phyloP scores from a whole-genome alignment of 805 yeast genomes.

The Pichia scutulata region DNA sequence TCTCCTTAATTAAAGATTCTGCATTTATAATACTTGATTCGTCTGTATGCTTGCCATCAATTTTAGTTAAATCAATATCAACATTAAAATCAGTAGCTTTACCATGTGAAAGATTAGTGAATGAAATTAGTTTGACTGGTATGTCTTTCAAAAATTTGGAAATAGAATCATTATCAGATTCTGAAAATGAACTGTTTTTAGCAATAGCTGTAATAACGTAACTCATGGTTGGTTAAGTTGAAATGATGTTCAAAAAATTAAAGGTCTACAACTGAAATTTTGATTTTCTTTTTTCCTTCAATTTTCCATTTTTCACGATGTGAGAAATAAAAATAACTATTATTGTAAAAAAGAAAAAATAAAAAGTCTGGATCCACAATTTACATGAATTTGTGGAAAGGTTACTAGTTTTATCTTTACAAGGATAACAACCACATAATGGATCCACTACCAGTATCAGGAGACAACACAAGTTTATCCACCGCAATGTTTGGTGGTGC shows the following conservation, averaged over 20 bases:
- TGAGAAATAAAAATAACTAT: background rate
- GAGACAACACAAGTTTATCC: constrained; percentile 35
- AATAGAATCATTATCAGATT: constrained; percentile 17
- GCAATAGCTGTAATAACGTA: constrained; percentile 28
- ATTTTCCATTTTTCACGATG: background rate
- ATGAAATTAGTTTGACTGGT: constrained; percentile 25
- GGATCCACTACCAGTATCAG: constrained; percentile 20
- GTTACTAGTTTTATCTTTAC: background rate
- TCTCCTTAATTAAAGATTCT: constrained; percentile 9
- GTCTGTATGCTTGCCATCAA: constrained; percentile 2
- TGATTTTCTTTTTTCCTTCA: background rate
- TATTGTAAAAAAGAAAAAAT: background rate
- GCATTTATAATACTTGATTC: constrained; percentile 15
- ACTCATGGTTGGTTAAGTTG: constrained; percentile 13
- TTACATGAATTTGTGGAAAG: background rate
- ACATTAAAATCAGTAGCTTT: constrained; percentile 35
- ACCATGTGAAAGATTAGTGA: constrained; percentile 24
- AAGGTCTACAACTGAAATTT: too few species aligned
- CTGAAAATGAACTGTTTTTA: constrained; percentile 15
- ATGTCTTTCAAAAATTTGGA: constrained; percentile 22
- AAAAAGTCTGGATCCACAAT: background rate
- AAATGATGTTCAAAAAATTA: too few species aligned
- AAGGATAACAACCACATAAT: constrained; percentile 2
- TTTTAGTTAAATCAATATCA: constrained; percentile 17
- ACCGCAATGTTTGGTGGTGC: constrained; percentile 56